Percentiles rank a stretch among this genome's conserved stretches.
phyloP scores from a whole-genome alignment of 164 flowering plant species.

The Macadamia integrifolia region DNA sequence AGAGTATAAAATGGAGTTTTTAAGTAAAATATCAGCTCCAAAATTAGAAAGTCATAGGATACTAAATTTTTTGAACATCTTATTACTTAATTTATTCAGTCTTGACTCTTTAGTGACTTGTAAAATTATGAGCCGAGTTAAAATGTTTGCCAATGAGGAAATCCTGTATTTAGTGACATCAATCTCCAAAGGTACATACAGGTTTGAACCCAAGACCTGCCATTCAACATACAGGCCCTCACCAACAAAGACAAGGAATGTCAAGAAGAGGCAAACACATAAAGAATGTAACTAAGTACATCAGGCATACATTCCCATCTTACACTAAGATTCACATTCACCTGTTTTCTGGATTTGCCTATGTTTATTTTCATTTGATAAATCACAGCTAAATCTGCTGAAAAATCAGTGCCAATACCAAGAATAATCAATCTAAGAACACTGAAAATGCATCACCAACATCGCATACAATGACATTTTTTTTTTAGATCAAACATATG shows the following conservation, averaged over 20 bases:
- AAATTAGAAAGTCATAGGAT: too few relatives aligned
- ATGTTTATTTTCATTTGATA: not conserved
- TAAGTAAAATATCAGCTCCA: too few relatives aligned
- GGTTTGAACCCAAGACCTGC: not conserved
- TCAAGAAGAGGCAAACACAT: not conserved
- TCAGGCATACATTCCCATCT: not conserved
- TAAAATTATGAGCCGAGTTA: too few relatives aligned
- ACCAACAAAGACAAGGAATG: not conserved
- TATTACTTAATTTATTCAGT: too few relatives aligned
- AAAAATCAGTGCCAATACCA: not conserved
- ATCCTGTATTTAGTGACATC: too few relatives aligned
- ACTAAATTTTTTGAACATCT: too few relatives aligned
- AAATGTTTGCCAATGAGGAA: too few relatives aligned
- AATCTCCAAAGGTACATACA: too few relatives aligned
- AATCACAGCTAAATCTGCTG: not conserved
- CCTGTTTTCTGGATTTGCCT: not conserved
- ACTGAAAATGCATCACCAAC: not conserved
- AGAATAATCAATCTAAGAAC: not conserved
- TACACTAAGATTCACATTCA: not conserved
- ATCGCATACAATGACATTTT: not conserved
- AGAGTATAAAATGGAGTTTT: too few relatives aligned
- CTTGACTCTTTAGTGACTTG: too few relatives aligned
- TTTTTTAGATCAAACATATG: not conserved
- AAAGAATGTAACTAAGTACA: not conserved
- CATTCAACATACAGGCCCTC: not conserved